phyloP scores from a whole-genome alignment of 352 stramenopile genomes.

The Phytophthora quininea region DNA sequence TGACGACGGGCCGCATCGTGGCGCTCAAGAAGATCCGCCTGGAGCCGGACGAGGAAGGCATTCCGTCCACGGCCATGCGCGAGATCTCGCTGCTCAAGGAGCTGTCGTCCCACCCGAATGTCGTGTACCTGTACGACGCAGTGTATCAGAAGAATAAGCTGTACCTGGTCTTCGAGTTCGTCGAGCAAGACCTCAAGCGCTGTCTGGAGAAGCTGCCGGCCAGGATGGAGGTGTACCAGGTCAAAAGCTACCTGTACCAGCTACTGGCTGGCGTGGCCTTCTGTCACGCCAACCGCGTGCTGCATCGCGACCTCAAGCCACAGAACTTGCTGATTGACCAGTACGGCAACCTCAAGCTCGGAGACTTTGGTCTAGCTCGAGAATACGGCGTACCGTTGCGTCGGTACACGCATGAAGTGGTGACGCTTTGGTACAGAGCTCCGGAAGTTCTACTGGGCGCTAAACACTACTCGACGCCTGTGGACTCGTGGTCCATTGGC shows the following conservation, averaged over 20 bases:
- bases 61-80: slow-evolving; percentile 97
- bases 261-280: slow-evolving; percentile 89
- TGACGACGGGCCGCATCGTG: slow-evolving; percentile 90
- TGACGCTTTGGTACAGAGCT: slow-evolving; percentile 96
- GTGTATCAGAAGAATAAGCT: slow-evolving; percentile 89
- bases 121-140: slow-evolving; percentile 89
- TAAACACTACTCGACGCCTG: slow-evolving; percentile 93
- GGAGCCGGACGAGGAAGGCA: slow-evolving; percentile 95
- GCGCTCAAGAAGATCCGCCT: slow-evolving; percentile 94
- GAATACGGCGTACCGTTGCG: slow-evolving; percentile 88
- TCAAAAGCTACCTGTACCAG: slow-evolving; percentile 89
- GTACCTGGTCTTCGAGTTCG: slow-evolving; percentile 89
- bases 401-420: slow-evolving; percentile 94
- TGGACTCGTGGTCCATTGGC: slow-evolving; percentile 94
- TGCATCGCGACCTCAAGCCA: slow-evolving; percentile 98
- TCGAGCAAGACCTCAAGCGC: slow-evolving; percentile 89
- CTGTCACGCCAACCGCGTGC: slow-evolving; percentile 95
- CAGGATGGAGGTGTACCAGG: slow-evolving; percentile 80
- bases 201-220: slow-evolving; percentile 93
- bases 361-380: slow-evolving; percentile 93
- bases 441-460: slow-evolving; percentile 94
- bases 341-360: slow-evolving; percentile 90
- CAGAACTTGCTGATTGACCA: slow-evolving; percentile 95
- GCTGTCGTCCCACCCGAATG: slow-evolving; percentile 94
- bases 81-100: slow-evolving; percentile 97